Evolutionary conservation across 257 asterid species (phyloP).

Genomic region (Henckelia pumila): DNA sequence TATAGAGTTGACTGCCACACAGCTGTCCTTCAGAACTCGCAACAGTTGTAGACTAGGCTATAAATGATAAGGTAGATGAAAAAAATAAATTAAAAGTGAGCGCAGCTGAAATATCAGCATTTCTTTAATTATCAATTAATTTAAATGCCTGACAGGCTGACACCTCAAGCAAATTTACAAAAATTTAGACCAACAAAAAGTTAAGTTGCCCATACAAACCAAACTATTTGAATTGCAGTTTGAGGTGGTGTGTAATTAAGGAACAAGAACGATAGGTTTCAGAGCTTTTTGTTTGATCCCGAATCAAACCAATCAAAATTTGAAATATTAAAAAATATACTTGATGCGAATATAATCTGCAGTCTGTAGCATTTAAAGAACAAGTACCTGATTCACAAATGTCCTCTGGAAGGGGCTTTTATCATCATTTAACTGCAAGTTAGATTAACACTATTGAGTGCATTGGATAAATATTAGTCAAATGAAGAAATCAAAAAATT

Average conservation of each 20-base stretch:
- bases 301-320: slow-evolving; percentile 11
- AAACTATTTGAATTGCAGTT: slow-evolving; percentile 16
- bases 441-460: slow-evolving; percentile 26
- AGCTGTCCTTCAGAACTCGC: not conserved
- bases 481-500: slow-evolving; percentile 6
- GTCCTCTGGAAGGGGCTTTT: slow-evolving; percentile 94
- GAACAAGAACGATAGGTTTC: not conserved
- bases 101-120: too few species aligned
- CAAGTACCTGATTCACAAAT: slow-evolving; percentile 82
- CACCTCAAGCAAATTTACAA: too few species aligned
- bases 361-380: slow-evolving; percentile 20
- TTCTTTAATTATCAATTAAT: too few species aligned
- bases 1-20: not conserved
- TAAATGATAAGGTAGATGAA: not conserved
- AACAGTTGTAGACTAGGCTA: not conserved
- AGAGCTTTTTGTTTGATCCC: slow-evolving; percentile 11
- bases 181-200: not conserved
- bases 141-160: too few species aligned
- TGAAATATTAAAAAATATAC: slow-evolving; percentile 4
- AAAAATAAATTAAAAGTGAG: not conserved
- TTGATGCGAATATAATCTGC: not conserved
- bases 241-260: slow-evolving; percentile 5
- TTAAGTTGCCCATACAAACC: slow-evolving; percentile 3
- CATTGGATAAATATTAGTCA: slow-evolving; percentile 25
- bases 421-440: slow-evolving; percentile 75